Percentiles rank a stretch among this genome's conserved stretches.
Evolutionary conservation across 305 asterid species (phyloP).

Genomic region (Euphrasia arctica): DNA sequence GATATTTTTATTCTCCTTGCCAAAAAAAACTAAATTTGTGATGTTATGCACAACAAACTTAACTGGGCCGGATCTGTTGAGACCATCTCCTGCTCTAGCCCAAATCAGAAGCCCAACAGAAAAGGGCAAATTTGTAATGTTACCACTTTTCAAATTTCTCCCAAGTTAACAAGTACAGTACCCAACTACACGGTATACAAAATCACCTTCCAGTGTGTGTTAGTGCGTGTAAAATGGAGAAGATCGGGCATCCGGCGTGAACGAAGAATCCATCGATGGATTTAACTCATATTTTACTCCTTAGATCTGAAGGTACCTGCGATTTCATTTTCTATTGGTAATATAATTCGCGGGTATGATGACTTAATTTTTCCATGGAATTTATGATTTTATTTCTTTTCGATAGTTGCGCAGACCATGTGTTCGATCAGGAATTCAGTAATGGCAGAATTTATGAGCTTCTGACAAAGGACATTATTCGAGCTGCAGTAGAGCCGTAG

Average conservation of each 20-base stretch:
- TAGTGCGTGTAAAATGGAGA: not conserved
- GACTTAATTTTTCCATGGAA: not conserved
- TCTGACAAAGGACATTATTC: constrained; percentile 64
- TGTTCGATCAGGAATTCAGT: constrained; percentile 73
- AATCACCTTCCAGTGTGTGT: too few relatives aligned
- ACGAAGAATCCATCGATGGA: constrained; percentile 49
- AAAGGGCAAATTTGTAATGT: not conserved
- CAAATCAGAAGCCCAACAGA: not conserved
- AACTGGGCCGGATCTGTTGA: too few relatives aligned
- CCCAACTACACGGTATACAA: not conserved
- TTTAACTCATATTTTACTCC: constrained; percentile 72
- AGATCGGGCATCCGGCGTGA: constrained; percentile 57
- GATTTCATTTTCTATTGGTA: constrained; percentile 78
- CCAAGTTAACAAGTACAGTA: not conserved
- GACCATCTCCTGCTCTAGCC: too few relatives aligned
- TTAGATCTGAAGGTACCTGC: constrained; percentile 70
- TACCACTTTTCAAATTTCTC: not conserved
- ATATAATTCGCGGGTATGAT: not conserved
- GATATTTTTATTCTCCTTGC: too few relatives aligned
- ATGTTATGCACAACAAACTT: too few relatives aligned
- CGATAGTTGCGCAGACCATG: constrained; percentile 60
- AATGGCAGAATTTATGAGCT: constrained; percentile 73
- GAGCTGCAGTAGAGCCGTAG: constrained; percentile 81
- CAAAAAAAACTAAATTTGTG: too few relatives aligned
- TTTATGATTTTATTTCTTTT: not conserved